Conservation (phyloP, 306 rosid species). For the Phaseolus lunatus region DNA sequence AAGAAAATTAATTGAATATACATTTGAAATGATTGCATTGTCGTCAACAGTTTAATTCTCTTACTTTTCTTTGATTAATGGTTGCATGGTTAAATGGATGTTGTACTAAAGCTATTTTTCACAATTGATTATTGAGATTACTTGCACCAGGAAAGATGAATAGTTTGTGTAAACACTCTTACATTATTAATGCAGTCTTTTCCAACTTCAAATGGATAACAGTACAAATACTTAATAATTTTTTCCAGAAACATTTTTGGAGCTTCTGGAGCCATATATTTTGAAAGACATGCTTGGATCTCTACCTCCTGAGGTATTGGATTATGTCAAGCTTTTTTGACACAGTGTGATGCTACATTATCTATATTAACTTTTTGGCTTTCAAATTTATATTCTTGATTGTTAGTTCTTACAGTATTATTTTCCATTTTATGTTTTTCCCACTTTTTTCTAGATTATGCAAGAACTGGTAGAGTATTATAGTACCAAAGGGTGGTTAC, state of each 20-base stretch:
- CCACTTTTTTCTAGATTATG: constrained; percentile 72
- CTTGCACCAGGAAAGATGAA: constrained; percentile 30
- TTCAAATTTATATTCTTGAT: constrained; percentile 18
- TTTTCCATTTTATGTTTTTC: constrained; percentile 3
- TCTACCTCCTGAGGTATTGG: constrained; percentile 94
- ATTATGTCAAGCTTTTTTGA: constrained; percentile 38
- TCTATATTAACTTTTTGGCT: constrained; percentile 33
- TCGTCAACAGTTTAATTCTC: constrained; percentile 2
- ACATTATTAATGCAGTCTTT: constrained; percentile 17
- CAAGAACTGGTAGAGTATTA: constrained; percentile 97
- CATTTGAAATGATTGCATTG: constrained; percentile 27
- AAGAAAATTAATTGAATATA: constrained; percentile 31
- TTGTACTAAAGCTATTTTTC: constrained; percentile 29
- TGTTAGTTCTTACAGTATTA: background rate
- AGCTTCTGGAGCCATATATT: constrained; percentile 95
- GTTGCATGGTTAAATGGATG: constrained; percentile 37
- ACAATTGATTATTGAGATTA: constrained; percentile 17
- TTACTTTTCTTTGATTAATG: constrained; percentile 22
- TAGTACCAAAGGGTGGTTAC: constrained; percentile 90
- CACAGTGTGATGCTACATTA: constrained; percentile 35
- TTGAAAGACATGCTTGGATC: constrained; percentile 98
- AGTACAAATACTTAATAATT: constrained; percentile 13
- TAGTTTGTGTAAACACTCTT: constrained; percentile 30
- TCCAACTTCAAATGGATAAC: constrained; percentile 32
- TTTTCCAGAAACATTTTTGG: constrained; percentile 89